Evolutionary conservation across 2,329 filamentous ascomycete species (phyloP), one percentile per base, ranked within the genome.

Genomic region (Alternaria ethzedia): DNA sequence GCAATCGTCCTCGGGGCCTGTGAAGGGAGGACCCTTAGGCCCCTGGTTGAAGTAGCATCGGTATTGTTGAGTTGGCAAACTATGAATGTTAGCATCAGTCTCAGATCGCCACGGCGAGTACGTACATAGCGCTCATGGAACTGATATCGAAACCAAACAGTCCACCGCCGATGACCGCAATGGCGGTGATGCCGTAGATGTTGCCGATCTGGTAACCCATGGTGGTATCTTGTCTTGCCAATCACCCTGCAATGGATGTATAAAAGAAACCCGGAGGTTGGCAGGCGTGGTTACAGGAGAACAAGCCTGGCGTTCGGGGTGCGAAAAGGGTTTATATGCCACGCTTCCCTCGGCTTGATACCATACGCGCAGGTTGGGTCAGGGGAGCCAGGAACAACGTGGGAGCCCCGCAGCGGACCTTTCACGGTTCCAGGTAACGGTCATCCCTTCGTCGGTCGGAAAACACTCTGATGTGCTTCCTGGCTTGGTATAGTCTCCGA

Each of bases 101-200:
- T 15, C 4, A 11, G n/a, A 20, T 23, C 8, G 12, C 9, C 26
- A 10, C 8, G 3, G n/a, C 4, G 17, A 25, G 21, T 5, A 17
- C 70, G 45, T 70, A 82, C 71, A 82, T 82, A 10, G 82, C 81
- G 61, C 87, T 89, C 90, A 93, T 92, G 46, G 89, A 91, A 59
- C 86, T 88, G 72, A 94, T 92, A 80, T 94, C 91, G 76, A 94
- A 94, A 70, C 91, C 92, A 73, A 94, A 93, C 25, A 93, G 83
- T 23, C 86, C 88, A 76, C 90, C 90, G 69, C 90, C 90, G 82
- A 84, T 83, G 65, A 87, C 84, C 75, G 86, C 82, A 75, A 88
- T 86, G 73, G 84, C 84, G 57, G 86, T 84, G 67, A 88, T 86
- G 60, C 84, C 77, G 73, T 89, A 88, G 70, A 88, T 84, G 66